Percentiles rank a stretch among this genome's conserved stretches.
These are phyloP conservation scores for Caryopteris hybrid DNA, from an alignment of 305 asterid species.

Conservation along the genomic window DNA sequence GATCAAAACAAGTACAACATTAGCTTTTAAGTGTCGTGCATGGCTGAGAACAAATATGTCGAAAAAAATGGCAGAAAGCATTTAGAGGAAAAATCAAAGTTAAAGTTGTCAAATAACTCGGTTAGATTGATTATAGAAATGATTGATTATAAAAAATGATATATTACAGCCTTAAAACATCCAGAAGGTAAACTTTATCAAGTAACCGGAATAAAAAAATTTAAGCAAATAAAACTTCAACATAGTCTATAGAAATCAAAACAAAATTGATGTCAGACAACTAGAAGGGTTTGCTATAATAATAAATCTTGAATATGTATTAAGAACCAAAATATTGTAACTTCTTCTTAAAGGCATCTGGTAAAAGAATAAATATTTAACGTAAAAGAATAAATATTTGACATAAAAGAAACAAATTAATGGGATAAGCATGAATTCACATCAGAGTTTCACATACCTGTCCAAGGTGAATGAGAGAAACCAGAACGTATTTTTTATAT, in stretches of 20 bases:
- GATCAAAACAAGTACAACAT: slow-evolving; percentile 3
- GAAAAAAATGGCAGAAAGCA: not conserved
- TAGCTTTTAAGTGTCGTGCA: not conserved
- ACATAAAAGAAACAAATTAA: not conserved
- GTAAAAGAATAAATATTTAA: not conserved
- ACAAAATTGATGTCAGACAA: not conserved
- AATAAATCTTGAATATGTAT: not conserved
- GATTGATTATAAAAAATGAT: slow-evolving; percentile 1
- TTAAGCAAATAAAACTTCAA: not conserved
- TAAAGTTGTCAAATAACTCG: slow-evolving; percentile 11
- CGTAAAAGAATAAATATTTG: not conserved
- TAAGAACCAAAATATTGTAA: not conserved
- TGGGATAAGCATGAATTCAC: not conserved
- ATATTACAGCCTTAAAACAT: not conserved
- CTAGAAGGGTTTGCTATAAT: not conserved
- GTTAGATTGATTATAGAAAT: not conserved
- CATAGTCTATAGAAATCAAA: not conserved
- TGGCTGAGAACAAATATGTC: not conserved
- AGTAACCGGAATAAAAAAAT: not conserved
- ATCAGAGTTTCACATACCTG: slow-evolving; percentile 51
- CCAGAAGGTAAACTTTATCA: not conserved
- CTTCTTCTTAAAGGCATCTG: not conserved
- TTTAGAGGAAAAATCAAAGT: not conserved
- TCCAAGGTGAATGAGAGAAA: slow-evolving; percentile 86
- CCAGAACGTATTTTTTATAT: slow-evolving; percentile 84